Base-by-base conservation (phyloP, 192 early-diverging fungal species). In the Backusella mclennaniae region DNA sequence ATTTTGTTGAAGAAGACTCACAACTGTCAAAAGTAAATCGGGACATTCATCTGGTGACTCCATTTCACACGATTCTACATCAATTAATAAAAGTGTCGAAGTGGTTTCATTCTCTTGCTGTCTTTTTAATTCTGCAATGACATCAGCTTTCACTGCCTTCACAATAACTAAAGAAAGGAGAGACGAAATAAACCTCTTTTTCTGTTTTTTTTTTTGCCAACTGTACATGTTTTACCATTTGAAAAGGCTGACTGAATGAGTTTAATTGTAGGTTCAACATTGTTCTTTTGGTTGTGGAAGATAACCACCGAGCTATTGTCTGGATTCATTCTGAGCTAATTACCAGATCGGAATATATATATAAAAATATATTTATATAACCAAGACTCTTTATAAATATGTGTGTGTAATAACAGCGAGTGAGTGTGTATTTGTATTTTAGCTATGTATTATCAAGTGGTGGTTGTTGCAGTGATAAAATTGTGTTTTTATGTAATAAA, bases 11-110 rank as follows among this genome's bases (percentile, higher is more conserved):
- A 71, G 42, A 26, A 33, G 39, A 23, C 26, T 29, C 42, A 69
- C 68, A 31, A 71, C 70, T 46, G 70, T 44, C 29, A 71, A 71
- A 49, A 71, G 42, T 44, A 49, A 71, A 71, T 17, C 15, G 23
- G 70, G 70, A 9, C 44, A 49, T 71, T 71, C 44, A 14, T 71
- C 70, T 26, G 14, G 26, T 33, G 42, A 31, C 0, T 71, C 21
- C 35, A 38, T 69, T 41, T 19, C 35, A 69, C 68, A 69, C 14
- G 68, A 69, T 11, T 69, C 68, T 12, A 38, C 68, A 38, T 69
- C 68, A 41, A 69, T 69, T 39, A 69, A 23, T 23, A 69, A 69
- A 35, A 69, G 35, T 41, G 68, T 69, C 35, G 68, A 69, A 38
- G 35, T 39, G 35, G 36, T 69, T 67, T 67, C 66, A n/a, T 67